Conservation (phyloP, 306 rosid species). For the Trifolium fragiferum region DNA sequence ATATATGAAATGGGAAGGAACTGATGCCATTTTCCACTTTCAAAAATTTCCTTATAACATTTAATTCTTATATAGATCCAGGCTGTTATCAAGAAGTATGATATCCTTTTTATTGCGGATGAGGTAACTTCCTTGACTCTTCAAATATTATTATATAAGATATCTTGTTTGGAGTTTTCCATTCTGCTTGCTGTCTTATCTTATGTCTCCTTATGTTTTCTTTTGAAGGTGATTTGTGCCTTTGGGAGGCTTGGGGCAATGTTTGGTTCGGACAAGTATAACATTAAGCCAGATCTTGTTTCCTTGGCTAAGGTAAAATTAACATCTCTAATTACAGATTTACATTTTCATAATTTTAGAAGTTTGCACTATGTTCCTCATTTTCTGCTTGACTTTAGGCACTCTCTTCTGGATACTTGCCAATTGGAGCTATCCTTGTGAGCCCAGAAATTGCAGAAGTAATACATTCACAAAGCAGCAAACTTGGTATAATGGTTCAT, state of each 20-base stretch:
- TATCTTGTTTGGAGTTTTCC: slow-evolving; percentile 31
- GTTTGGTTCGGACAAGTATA: slow-evolving; percentile 91
- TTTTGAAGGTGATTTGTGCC: slow-evolving; percentile 84
- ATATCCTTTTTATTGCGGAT: slow-evolving; percentile 92
- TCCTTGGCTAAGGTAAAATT: slow-evolving; percentile 83
- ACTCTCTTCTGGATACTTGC: slow-evolving; percentile 87
- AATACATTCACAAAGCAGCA: slow-evolving; percentile 79
- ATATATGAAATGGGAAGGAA: slow-evolving; percentile 9
- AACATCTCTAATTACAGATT: slow-evolving; percentile 8
- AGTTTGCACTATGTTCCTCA: slow-evolving; percentile 13
- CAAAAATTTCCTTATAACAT: not conserved
- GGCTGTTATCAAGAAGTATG: slow-evolving; percentile 90
- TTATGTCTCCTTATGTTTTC: slow-evolving; percentile 7
- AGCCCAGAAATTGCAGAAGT: slow-evolving; percentile 89
- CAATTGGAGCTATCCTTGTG: slow-evolving; percentile 92
- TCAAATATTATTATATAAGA: slow-evolving; percentile 5
- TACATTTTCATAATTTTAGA: slow-evolving; percentile 20
- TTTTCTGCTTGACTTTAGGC: slow-evolving; percentile 60
- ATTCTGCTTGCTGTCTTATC: slow-evolving; percentile 31
- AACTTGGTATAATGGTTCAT: slow-evolving; percentile 67
- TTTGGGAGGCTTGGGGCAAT: slow-evolving; percentile 93
- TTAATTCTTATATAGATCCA: slow-evolving; percentile 70
- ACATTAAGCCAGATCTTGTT: slow-evolving; percentile 92
- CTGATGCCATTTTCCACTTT: not conserved
- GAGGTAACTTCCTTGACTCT: slow-evolving; percentile 62